These are phyloP conservation scores for Acanthochlamys bracteata DNA, from an alignment of 106 monocot genomes.

Conservation along the genomic window DNA sequence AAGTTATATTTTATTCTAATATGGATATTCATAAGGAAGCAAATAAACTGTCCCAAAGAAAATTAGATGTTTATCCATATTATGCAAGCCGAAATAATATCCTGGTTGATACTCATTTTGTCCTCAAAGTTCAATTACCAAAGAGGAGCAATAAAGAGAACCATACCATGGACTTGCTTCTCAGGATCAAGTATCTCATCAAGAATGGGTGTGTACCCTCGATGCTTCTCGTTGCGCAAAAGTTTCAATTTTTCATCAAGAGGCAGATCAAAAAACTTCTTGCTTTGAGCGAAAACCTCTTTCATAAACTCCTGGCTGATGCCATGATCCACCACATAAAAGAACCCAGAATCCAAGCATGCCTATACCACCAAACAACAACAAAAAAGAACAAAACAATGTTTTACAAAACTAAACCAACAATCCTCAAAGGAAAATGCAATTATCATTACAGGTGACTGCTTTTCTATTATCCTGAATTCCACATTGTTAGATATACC, in stretches of 20 bases:
- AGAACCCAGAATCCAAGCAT: constrained; percentile 10
- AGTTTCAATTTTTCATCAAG: constrained; percentile 61
- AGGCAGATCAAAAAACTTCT: constrained; percentile 31
- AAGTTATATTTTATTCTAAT: no score
- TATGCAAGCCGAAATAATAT: no score
- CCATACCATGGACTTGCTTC: constrained; percentile 75
- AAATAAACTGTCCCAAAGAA: no score
- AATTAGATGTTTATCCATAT: no score
- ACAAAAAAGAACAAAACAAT: not conserved
- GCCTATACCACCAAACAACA: constrained; percentile 4
- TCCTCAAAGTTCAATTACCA: no score
- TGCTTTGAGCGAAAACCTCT: constrained; percentile 7
- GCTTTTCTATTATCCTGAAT: no score
- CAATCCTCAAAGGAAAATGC: no score
- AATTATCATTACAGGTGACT: no score
- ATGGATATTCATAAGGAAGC: no score
- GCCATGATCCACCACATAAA: constrained; percentile 10
- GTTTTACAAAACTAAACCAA: not conserved
- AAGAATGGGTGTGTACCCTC: constrained; percentile 75
- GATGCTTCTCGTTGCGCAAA: constrained; percentile 73
- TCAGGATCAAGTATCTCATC: constrained; percentile 73
- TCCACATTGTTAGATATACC: no score
- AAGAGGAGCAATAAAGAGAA: not conserved
- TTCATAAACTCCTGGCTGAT: constrained; percentile 12
- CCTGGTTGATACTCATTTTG: no score